Conservation (phyloP, 1,284 basidiomycete species). For the Cutaneotrichosporon mucoides region DNA sequence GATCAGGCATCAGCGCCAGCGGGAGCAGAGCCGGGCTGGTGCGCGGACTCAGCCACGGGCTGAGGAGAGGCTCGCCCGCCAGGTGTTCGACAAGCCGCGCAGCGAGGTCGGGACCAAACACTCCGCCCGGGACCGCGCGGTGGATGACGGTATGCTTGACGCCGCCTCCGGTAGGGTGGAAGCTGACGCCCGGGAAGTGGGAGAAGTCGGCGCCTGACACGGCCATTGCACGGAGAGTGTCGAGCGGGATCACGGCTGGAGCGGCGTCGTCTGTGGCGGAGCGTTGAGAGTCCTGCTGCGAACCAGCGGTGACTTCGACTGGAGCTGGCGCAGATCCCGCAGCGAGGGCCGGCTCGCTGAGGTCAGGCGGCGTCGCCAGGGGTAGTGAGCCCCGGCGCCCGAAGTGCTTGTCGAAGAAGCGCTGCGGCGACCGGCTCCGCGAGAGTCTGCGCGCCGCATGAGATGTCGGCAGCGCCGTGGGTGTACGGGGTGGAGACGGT, state of each 20-base stretch:
- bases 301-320: too few relatives aligned
- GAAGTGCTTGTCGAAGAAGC: background rate
- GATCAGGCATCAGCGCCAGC: background rate
- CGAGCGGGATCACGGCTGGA: background rate
- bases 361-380: background rate
- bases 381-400: background rate
- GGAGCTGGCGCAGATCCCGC: too few relatives aligned
- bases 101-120: conserved; percentile 1
- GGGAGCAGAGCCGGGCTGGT: background rate
- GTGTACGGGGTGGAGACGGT: too few relatives aligned
- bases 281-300: too few relatives aligned
- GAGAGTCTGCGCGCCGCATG: too few relatives aligned
- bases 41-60: background rate
- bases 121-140: background rate
- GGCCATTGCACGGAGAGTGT: background rate
- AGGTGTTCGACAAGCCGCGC: background rate
- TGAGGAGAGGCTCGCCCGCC: background rate
- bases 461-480: too few relatives aligned
- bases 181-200: background rate
- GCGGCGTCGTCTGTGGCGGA: too few relatives aligned
- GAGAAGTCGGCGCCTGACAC: background rate
- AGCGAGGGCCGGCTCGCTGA: too few relatives aligned
- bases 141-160: background rate
- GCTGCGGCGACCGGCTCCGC: background rate
- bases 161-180: background rate